Evolutionary conservation across 306 rosid genomes (phyloP).

Genomic region (Trichosanthes truncata): DNA sequence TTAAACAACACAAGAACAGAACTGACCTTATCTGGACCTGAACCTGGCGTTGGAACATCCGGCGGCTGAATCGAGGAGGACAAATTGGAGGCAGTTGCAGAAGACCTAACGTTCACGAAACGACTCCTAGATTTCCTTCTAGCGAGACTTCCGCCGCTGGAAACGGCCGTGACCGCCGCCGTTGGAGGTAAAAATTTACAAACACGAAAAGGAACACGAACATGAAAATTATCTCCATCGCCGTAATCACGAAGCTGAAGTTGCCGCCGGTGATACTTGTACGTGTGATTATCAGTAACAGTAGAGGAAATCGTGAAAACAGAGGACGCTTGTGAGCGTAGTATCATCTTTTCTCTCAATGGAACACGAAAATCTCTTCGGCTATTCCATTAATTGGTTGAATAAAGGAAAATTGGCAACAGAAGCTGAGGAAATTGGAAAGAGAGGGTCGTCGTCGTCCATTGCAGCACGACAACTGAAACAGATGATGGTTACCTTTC

Average conservation of each 20-base stretch:
- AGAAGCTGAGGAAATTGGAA: neutral
- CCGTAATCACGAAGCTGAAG: neutral
- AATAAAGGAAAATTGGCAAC: neutral
- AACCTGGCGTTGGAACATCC: neutral
- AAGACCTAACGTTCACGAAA: slow-evolving; percentile 13
- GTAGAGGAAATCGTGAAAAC: slow-evolving; percentile 6
- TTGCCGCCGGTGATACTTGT: neutral
- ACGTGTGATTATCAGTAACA: neutral
- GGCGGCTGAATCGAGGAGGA: slow-evolving; percentile 2
- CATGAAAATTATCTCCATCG: neutral
- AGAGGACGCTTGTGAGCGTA: neutral
- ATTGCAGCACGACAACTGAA: neutral
- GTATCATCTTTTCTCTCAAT: neutral
- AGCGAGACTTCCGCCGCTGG: neutral
- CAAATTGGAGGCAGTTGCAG: slow-evolving; percentile 6
- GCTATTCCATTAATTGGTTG: neutral
- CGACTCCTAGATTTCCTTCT: slow-evolving; percentile 16
- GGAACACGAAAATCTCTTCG: neutral
- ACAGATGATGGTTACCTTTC: neutral
- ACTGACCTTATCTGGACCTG: slow-evolving; percentile 18
- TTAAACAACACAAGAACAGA: neutral
- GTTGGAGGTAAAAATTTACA: slow-evolving; percentile 9
- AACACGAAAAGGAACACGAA: slow-evolving; percentile 11
- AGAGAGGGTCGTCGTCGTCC: slow-evolving; percentile 3
- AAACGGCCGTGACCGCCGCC: slow-evolving; percentile 12